These are phyloP conservation scores for Pichia terricola DNA, from an alignment of 1,139 yeast species.

Conservation along the genomic window DNA sequence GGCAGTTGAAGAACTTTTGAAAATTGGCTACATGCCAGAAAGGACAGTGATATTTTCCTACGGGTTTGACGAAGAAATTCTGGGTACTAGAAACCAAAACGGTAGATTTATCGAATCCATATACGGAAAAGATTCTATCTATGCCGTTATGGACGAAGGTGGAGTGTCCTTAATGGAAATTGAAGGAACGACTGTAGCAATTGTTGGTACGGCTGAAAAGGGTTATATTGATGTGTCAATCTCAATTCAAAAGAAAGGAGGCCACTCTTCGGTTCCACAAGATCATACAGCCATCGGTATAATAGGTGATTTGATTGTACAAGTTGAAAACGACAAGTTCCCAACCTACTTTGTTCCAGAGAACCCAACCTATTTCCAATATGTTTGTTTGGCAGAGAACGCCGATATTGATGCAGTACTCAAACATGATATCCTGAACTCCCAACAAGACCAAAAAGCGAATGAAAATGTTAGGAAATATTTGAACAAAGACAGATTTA, in stretches of 20 bases:
- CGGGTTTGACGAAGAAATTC: constrained; percentile 42
- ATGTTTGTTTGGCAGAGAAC: constrained; percentile 39
- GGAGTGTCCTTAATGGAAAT: constrained; percentile 25
- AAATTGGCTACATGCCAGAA: constrained; percentile 31
- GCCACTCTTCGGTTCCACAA: constrained; percentile 42
- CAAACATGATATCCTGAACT: constrained; percentile 30
- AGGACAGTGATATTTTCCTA: constrained; percentile 36
- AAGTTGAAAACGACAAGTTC: constrained; percentile 31
- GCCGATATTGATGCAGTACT: constrained; percentile 26
- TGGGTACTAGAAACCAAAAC: constrained; percentile 27
- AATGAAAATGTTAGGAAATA: constrained; percentile 30
- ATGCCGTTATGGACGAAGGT: constrained; percentile 40
- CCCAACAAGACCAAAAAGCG: constrained; percentile 30
- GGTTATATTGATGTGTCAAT: constrained; percentile 34
- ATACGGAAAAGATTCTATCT: constrained; percentile 34
- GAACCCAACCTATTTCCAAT: constrained; percentile 34
- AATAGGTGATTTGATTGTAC: constrained; percentile 31
- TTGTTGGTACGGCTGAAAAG: constrained; percentile 41
- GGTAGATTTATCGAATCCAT: constrained; percentile 25
- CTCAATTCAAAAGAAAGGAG: constrained; percentile 36
- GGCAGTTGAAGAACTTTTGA: constrained; percentile 32
- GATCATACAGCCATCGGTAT: constrained; percentile 40
- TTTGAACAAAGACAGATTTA: constrained; percentile 22
- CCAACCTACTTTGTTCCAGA: constrained; percentile 29
- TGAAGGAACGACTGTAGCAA: constrained; percentile 30